Conservation (phyloP, 1,284 basidiomycete species). For the Bondarzewia mesenterica region DNA sequence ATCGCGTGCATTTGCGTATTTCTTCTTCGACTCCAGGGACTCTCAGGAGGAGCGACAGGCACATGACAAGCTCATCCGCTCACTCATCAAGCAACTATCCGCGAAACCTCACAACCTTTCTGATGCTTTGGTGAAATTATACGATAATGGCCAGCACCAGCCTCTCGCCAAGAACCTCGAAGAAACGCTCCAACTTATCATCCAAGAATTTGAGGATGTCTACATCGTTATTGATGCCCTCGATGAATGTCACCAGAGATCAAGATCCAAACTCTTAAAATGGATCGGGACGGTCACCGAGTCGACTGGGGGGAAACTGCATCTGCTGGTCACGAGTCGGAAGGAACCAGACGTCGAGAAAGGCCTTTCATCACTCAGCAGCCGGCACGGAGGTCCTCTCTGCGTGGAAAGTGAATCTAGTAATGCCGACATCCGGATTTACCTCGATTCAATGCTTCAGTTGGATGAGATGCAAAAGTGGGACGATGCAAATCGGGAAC, state of each 20-base stretch:
- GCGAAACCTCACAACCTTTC: background rate
- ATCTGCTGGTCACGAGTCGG: background rate
- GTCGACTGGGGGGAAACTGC: background rate
- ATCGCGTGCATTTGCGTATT: background rate
- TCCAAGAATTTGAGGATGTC: background rate
- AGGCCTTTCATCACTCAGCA: background rate
- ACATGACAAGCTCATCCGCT: background rate
- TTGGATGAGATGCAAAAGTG: background rate
- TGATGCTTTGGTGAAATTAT: background rate
- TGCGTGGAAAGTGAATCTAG: no score
- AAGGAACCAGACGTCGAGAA: background rate
- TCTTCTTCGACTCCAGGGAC: background rate
- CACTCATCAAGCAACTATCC: background rate
- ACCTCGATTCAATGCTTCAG: background rate
- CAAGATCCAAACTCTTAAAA: background rate
- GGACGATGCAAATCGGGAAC: background rate
- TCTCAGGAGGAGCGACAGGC: background rate
- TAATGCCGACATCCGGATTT: background rate
- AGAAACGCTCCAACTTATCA: background rate
- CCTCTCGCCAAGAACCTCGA: background rate
- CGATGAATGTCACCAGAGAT: background rate
- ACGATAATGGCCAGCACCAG: no score
- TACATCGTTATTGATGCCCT: background rate
- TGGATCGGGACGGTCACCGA: background rate
- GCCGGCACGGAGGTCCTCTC: background rate